These are phyloP conservation scores for Parathielavia appendiculata DNA, from an alignment of 495 filamentous ascomycete species.

Conservation along the genomic window DNA sequence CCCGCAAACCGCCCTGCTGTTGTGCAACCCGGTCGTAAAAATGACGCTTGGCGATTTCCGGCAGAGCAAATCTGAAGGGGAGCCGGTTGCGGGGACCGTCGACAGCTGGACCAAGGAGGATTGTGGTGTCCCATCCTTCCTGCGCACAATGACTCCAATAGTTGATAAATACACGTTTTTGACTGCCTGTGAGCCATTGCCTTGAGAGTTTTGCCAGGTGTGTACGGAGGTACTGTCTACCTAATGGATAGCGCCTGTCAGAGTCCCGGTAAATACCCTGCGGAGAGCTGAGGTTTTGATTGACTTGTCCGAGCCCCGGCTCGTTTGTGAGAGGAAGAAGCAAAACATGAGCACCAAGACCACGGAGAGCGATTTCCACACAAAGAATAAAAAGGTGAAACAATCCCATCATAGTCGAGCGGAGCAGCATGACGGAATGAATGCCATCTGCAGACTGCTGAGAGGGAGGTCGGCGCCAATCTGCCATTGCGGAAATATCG, in stretches of 20 bases:
- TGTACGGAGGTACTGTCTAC: no score
- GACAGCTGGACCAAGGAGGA: not conserved
- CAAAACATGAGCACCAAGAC: not conserved
- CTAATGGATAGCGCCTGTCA: no score
- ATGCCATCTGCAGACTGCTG: not conserved
- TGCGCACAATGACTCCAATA: no score
- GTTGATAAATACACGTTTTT: no score
- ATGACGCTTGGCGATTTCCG: slow-evolving; percentile 1
- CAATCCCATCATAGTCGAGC: not conserved
- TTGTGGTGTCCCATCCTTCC: no score
- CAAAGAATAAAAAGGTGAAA: no score
- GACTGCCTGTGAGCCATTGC: no score
- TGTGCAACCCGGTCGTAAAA: not conserved
- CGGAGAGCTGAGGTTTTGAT: no score
- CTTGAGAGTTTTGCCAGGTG: no score
- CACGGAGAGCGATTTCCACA: not conserved
- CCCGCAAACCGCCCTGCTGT: not conserved
- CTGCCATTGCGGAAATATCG: slow-evolving; percentile 6
- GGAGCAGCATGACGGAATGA: slow-evolving; percentile 6
- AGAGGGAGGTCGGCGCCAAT: not conserved
- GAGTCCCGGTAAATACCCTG: no score
- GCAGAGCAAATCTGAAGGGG: not conserved
- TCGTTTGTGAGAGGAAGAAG: not conserved
- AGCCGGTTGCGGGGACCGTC: not conserved
- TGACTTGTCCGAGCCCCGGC: not conserved